Conservation (phyloP, 2,329 filamentous ascomycete genomes). For the Alternaria triticimaculans region DNA sequence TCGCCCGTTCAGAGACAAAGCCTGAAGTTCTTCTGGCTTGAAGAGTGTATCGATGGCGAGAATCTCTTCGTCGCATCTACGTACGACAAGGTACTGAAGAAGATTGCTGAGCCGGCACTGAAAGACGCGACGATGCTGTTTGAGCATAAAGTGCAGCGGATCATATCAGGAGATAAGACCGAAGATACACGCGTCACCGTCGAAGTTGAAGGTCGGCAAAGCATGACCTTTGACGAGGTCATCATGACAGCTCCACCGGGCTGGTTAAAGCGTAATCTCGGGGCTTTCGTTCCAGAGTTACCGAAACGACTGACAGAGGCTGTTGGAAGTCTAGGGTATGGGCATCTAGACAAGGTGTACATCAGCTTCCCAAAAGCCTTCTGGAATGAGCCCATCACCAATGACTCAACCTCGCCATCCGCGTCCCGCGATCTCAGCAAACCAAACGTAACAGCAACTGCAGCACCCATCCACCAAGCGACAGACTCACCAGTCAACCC, state of each 20-base stretch:
- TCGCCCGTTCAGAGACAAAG: conserved; percentile 69
- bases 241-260: conserved; percentile 73
- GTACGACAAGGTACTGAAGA: conserved; percentile 65
- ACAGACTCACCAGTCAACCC: conserved; percentile 36
- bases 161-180: conserved; percentile 31
- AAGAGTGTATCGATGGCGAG: conserved; percentile 77
- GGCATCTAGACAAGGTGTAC: conserved; percentile 70
- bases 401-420: neutral
- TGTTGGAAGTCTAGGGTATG: conserved; percentile 71
- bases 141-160: conserved; percentile 54
- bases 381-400: conserved; percentile 61
- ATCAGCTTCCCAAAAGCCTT: conserved; percentile 75
- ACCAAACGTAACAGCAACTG: conserved; percentile 49
- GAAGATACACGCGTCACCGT: conserved; percentile 45
- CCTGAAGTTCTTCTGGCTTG: conserved; percentile 78
- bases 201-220: conserved; percentile 54
- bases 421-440: conserved; percentile 19
- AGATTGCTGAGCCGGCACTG: conserved; percentile 64
- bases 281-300: conserved; percentile 66
- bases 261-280: conserved; percentile 52
- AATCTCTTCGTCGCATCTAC: conserved; percentile 69
- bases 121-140: conserved; percentile 63
- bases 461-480: conserved; percentile 45
- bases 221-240: conserved; percentile 68
- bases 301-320: conserved; percentile 64